Evolutionary conservation across 768 basidiomycete species (phyloP).

Genomic region (Cystoderma amianthinum): DNA sequence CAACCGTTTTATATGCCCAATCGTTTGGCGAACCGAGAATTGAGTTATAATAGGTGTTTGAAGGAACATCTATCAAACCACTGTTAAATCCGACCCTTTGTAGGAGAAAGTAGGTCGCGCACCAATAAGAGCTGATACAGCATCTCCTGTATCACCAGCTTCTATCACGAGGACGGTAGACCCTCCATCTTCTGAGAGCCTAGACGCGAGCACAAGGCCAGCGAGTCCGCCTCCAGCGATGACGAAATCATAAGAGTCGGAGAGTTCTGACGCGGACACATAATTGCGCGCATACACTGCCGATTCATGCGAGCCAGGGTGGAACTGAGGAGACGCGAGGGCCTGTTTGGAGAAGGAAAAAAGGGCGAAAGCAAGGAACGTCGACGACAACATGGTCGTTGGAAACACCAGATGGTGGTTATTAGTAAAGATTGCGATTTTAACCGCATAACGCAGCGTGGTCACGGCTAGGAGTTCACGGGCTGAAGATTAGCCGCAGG

Average conservation of each 20-base stretch:
- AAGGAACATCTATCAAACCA: constrained; percentile 28
- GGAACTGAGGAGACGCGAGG: no score
- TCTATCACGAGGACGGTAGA: constrained; percentile 31
- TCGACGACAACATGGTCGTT: no score
- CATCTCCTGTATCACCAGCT: constrained; percentile 25
- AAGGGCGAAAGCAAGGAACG: no score
- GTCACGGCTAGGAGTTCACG: no score
- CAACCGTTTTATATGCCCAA: constrained; percentile 38
- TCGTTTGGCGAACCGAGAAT: constrained; percentile 39
- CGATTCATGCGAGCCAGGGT: no score
- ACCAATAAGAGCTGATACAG: constrained; percentile 1
- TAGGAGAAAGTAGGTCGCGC: neutral
- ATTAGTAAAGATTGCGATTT: no score
- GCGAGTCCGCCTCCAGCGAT: constrained; percentile 25
- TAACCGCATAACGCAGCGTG: no score
- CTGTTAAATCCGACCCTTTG: no score
- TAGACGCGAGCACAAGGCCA: constrained; percentile 22
- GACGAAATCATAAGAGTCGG: constrained; percentile 45
- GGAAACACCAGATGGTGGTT: no score
- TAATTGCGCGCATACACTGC: no score
- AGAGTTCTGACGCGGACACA: neutral
- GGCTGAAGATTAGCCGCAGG: no score
- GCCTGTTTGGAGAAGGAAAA: no score
- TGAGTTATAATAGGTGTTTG: constrained; percentile 39
- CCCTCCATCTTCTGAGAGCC: constrained; percentile 24